These are phyloP conservation scores for Penicillium paneum DNA, from an alignment of 2,329 filamentous ascomycete species.

Conservation along the genomic window DNA sequence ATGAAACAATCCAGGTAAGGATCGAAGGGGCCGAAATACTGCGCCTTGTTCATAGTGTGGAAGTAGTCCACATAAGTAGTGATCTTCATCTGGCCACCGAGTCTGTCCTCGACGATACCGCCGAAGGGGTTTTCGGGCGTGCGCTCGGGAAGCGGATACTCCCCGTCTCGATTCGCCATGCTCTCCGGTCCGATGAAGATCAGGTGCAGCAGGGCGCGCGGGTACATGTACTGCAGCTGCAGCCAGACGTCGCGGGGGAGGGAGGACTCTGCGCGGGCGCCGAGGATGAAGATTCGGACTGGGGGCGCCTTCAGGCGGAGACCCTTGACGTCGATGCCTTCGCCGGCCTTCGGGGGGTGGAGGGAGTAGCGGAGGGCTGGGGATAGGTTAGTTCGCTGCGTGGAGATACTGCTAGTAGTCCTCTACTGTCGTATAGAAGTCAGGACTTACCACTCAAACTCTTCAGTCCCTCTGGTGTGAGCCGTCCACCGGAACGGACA, in stretches of 20 bases:
- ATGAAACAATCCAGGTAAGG: slow-evolving; percentile 98
- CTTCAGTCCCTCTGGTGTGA: slow-evolving; percentile 87
- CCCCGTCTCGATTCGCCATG: slow-evolving; percentile 89
- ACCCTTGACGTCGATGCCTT: slow-evolving; percentile 70
- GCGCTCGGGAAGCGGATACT: slow-evolving; percentile 84
- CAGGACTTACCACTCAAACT: slow-evolving; percentile 75
- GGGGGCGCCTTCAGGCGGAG: slow-evolving; percentile 81
- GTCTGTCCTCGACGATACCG: slow-evolving; percentile 85
- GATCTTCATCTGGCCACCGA: slow-evolving; percentile 89
- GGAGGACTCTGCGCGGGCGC: slow-evolving; percentile 94
- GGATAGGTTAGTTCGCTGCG: not conserved
- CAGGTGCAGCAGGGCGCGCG: slow-evolving; percentile 82
- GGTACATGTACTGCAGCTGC: slow-evolving; percentile 91
- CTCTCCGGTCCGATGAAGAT: slow-evolving; percentile 94
- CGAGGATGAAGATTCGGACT: slow-evolving; percentile 87
- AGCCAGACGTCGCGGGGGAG: slow-evolving; percentile 91
- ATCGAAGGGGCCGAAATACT: slow-evolving; percentile 89
- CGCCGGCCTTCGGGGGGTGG: slow-evolving; percentile 79
- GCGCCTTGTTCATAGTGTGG: slow-evolving; percentile 88
- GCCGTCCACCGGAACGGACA: slow-evolving; percentile 67
- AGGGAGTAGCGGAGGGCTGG: slow-evolving; percentile 86
- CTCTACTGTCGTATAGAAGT: not conserved
- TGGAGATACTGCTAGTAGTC: not conserved
- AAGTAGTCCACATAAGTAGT: slow-evolving; percentile 98
- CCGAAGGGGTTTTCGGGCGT: slow-evolving; percentile 87